Percentiles rank a stretch among this genome's conserved stretches.
These are phyloP conservation scores for Sanghuangporus sanghuang DNA, from an alignment of 1,284 basidiomycete genomes.

Conservation along the genomic window DNA sequence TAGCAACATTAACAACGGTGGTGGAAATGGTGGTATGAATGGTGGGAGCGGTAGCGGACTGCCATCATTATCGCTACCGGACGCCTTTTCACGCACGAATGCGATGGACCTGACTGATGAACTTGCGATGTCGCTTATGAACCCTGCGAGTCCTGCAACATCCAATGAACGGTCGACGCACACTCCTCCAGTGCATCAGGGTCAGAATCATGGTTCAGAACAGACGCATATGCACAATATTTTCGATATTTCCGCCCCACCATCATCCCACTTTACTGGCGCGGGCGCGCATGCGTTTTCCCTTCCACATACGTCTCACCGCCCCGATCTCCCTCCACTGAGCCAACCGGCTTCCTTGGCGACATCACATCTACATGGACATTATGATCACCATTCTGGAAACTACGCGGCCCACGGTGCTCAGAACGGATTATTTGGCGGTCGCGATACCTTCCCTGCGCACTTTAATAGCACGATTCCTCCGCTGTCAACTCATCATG, in stretches of 20 bases:
- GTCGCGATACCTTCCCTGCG: slow-evolving; percentile 15
- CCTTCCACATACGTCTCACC: slow-evolving; percentile 16
- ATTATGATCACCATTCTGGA: slow-evolving; percentile 9
- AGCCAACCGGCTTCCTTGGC: slow-evolving; percentile 16
- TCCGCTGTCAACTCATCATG: slow-evolving; percentile 13
- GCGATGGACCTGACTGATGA: slow-evolving; percentile 60
- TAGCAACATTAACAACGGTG: slow-evolving; percentile 15
- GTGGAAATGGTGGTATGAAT: slow-evolving; percentile 20
- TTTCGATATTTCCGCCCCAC: slow-evolving; percentile 58
- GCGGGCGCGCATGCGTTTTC: slow-evolving; percentile 16
- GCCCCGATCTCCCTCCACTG: slow-evolving; percentile 12
- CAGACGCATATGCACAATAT: slow-evolving; percentile 56
- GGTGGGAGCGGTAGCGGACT: slow-evolving; percentile 30
- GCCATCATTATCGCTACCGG: slow-evolving; percentile 41
- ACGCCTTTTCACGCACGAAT: slow-evolving; percentile 36
- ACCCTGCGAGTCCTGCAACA: slow-evolving; percentile 25
- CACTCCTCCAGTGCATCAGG: slow-evolving; percentile 20
- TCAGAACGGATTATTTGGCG: background rate
- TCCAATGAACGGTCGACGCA: slow-evolving; percentile 40
- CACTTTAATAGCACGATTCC: slow-evolving; percentile 18
- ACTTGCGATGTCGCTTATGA: slow-evolving; percentile 50
- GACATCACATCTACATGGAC: slow-evolving; percentile 12
- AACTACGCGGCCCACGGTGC: slow-evolving; percentile 2
- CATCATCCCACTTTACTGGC: slow-evolving; percentile 21
- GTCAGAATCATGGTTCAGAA: slow-evolving; percentile 21